Conservation (phyloP, 768 basidiomycete genomes). For the Kwoniella dejecticola region DNA sequence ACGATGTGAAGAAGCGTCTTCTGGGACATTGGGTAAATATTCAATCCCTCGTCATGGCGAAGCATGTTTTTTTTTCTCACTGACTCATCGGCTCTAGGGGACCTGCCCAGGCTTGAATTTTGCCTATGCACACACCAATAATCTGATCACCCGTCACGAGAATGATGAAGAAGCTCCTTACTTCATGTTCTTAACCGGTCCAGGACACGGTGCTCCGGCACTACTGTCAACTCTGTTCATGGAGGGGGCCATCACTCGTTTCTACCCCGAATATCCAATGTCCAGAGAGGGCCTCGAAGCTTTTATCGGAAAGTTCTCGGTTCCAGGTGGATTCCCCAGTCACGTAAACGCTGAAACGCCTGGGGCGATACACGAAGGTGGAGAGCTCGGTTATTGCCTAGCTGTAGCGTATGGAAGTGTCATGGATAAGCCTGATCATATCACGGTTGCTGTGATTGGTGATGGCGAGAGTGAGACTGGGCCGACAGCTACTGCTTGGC, state of each 20-base stretch:
- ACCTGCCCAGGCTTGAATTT: slow-evolving; percentile 73
- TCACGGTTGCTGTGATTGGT: slow-evolving; percentile 79
- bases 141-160: slow-evolving; percentile 56
- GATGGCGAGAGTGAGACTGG: slow-evolving; percentile 68
- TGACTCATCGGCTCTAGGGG: slow-evolving; percentile 37
- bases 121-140: slow-evolving; percentile 69
- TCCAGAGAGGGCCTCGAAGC: slow-evolving; percentile 57
- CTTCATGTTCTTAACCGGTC: slow-evolving; percentile 73
- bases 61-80: too few species aligned
- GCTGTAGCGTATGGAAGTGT: slow-evolving; percentile 82
- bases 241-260: slow-evolving; percentile 64
- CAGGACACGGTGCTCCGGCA: slow-evolving; percentile 82
- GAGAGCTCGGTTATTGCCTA: slow-evolving; percentile 84
- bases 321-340: slow-evolving; percentile 82
- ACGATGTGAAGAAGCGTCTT: slow-evolving; percentile 77
- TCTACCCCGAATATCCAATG: slow-evolving; percentile 59
- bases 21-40: slow-evolving; percentile 75
- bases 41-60: background rate
- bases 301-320: slow-evolving; percentile 74
- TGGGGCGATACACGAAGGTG: slow-evolving; percentile 86
- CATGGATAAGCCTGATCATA: slow-evolving; percentile 86
- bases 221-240: slow-evolving; percentile 84
- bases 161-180: slow-evolving; percentile 57
- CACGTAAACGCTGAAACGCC: slow-evolving; percentile 64
- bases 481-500: slow-evolving; percentile 63